Evolutionary conservation across 345 rosid species (phyloP), one percentile per base, ranked within the genome.

Genomic region (Camelina hispida): DNA sequence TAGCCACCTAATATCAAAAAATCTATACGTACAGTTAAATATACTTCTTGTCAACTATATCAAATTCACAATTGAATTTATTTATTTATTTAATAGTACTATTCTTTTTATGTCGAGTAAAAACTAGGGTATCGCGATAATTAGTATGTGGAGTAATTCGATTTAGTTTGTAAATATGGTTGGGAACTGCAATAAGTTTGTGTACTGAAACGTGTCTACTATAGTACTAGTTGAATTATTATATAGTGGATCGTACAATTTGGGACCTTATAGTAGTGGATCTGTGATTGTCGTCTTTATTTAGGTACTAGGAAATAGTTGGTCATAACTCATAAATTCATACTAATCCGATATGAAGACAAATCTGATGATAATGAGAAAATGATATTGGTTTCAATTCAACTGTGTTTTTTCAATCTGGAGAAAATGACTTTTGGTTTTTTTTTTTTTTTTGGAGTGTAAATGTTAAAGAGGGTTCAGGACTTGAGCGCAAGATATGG

Each of bases 111-210:
- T 57, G 59, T 57, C 15, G 53, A 67, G 18, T 50, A 10, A 66
- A 23, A 66, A 23, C 22, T 58, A 68, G 68, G 43, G 25, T 17
- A 17, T 43, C 47, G 4, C 30, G 9, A 44, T 66, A 14, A 34
- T 28, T 56, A 35, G 25, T 13, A 2, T 35, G 28, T 48, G 32
- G 22, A 9, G 35, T 30, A 38, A 5, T 20, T 30, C n/a, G 69
- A 68, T 62, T 53, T 30, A 28, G 3, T 7, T 12, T 72, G 68
- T 62, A 35, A 51, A 75, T 68, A 4, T 62, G 10, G 65, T 76
- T 69, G 79, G 63, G 79, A 69, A 53, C 57, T 53, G 34, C 51
- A 42, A 32, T 32, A 42, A 42, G 40, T 25, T 58, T 38, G 16
- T 32, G 22, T 42, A 4, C 17, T 11, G 17, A 40, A 62, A 74